Base-by-base conservation (phyloP, 2,329 filamentous ascomycete species). In the Fusarium clavum region DNA sequence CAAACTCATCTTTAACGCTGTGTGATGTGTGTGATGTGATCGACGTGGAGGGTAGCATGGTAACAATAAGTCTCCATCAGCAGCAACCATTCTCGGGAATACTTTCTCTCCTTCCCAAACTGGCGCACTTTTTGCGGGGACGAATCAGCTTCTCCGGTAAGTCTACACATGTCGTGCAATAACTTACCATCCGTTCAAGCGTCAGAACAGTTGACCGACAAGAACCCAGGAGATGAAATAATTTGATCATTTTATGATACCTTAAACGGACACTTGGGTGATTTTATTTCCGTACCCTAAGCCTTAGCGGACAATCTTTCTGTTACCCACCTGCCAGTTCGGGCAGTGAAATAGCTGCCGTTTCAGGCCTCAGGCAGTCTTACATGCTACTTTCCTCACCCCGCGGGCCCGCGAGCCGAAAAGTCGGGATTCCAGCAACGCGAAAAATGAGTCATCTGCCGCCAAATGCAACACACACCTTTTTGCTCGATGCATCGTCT, bases 241-340 rank as follows among this genome's bases (percentile, higher is more conserved):
- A 6, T 0, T 6, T 38, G 16, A 6, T 18, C 16, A 18, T 4
- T 5, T 38, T 38, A 10, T 38, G 0, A 18, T 1, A 18, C 32
- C 16, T 38, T 18, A 3, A 5, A 3, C 2, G 2, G 16, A 1
- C 2, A 18, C 18, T 4, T 4, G 4, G 32, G 5, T 38, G 6
- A 1, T 0, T 38, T n/a, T 7, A 38, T 38, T 38, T 11, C 2
- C 34, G 18, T 38, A 1, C 2, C 34, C 34, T n/a, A 38, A n/a
- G 10, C 18, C 34, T 38, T 38, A n/a, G 9, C 34, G 10, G 34
- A n/a, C 10, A 38, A 3, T 38, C 6, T n/a, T 38, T 34, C 32
- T 34, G 16, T 34, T 4, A 6, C 32, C 16, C 16, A n/a, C 10
- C 34, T n/a, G 34, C 10, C 34, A 38, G 9, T 10, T 7, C 34